Conservation (phyloP, 2,329 filamentous ascomycete genomes). For the Blastomyces emzantsi region DNA sequence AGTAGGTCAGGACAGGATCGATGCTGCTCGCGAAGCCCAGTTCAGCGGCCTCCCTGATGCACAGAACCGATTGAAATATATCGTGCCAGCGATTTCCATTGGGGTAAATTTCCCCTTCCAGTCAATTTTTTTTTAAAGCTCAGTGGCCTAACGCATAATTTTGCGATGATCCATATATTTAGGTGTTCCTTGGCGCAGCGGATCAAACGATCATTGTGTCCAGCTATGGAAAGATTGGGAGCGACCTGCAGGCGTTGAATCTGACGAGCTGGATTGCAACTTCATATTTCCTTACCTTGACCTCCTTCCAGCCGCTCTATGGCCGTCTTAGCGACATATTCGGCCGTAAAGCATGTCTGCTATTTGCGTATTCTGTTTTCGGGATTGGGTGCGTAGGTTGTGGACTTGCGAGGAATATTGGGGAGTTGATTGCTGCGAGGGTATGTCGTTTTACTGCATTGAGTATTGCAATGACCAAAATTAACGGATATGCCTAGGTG, state of each 20-base stretch:
- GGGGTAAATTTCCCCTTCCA: slow-evolving; percentile 37
- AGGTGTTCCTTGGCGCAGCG: slow-evolving; percentile 63
- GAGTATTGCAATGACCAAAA: neutral
- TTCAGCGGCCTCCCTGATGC: slow-evolving; percentile 43
- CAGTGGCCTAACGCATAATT: slow-evolving; percentile 5
- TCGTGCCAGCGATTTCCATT: slow-evolving; percentile 53
- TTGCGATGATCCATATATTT: slow-evolving; percentile 10
- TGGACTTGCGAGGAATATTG: slow-evolving; percentile 54
- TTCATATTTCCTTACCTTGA: slow-evolving; percentile 62
- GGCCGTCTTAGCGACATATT: slow-evolving; percentile 64
- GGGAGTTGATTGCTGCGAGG: slow-evolving; percentile 56
- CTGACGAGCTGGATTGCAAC: slow-evolving; percentile 68
- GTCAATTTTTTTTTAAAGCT: neutral
- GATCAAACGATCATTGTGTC: slow-evolving; percentile 71
- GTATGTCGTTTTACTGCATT: slow-evolving; percentile 22
- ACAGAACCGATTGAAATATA: slow-evolving; percentile 45
- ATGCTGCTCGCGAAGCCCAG: slow-evolving; percentile 25
- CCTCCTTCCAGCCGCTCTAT: slow-evolving; percentile 66
- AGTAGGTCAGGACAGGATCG: slow-evolving; percentile 28
- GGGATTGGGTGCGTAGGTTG: slow-evolving; percentile 54
- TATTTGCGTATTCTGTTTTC: slow-evolving; percentile 57
- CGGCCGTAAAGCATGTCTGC: slow-evolving; percentile 55
- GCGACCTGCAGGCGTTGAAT: slow-evolving; percentile 63
- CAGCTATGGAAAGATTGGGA: slow-evolving; percentile 71
- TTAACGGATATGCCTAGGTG: slow-evolving; percentile 26